A percentile compares a stretch with the other conserved stretches of the same genome.
These are phyloP conservation scores for Elongisporangium undulatum DNA, from an alignment of 352 stramenopile species.

Conservation along the genomic window DNA sequence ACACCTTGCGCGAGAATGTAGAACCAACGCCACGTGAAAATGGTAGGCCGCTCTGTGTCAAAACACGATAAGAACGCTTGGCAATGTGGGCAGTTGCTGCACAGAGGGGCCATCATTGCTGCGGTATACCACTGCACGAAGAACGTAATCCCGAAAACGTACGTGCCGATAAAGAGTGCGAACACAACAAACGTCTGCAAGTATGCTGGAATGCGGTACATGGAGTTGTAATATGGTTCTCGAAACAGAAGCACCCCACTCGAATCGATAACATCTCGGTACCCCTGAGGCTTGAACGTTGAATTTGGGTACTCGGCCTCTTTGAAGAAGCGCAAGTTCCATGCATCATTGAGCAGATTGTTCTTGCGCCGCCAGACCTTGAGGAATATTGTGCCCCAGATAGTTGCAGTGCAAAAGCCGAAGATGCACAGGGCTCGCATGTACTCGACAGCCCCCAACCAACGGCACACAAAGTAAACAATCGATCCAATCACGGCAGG, in stretches of 20 bases:
- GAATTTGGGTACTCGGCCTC: conserved; percentile 83
- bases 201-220: conserved; percentile 74
- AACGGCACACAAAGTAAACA: conserved; percentile 69
- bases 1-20: conserved; percentile 86
- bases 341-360: conserved; percentile 74
- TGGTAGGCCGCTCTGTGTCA: conserved; percentile 60
- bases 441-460: conserved; percentile 66
- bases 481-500: conserved; percentile 50
- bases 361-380: conserved; percentile 79
- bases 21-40: conserved; percentile 71
- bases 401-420: conserved; percentile 62
- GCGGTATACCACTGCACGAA: conserved; percentile 88
- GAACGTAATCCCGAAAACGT: conserved; percentile 76
- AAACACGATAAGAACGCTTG: conserved; percentile 80
- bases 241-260: conserved; percentile 67
- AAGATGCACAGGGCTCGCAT: conserved; percentile 80
- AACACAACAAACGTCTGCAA: conserved; percentile 81
- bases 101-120: conserved; percentile 81
- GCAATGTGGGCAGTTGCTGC: conserved; percentile 68
- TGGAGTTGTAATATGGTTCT: conserved; percentile 80
- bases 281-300: conserved; percentile 71
- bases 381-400: conserved; percentile 78
- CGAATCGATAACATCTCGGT: conserved; percentile 70
- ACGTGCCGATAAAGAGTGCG: conserved; percentile 72
- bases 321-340: conserved; percentile 83